Evolutionary conservation across 768 basidiomycete species (phyloP).

Genomic region (Tephrocybe sp.): DNA sequence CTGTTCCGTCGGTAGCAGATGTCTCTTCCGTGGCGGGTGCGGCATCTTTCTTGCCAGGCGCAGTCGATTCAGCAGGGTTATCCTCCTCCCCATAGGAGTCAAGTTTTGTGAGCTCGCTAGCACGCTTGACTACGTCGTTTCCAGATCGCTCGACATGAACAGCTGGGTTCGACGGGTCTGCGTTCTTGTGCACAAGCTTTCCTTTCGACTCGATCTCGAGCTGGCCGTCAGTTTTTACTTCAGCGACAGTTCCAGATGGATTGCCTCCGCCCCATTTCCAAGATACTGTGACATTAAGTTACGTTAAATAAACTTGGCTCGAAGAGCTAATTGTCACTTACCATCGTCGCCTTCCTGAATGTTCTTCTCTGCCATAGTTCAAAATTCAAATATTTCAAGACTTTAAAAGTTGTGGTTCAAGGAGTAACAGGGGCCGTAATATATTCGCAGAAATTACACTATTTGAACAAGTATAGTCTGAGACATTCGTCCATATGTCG

Average conservation of each 20-base stretch:
- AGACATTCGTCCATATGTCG: constrained; percentile 9
- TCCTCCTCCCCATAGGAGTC: constrained; percentile 1
- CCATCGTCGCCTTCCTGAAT: constrained; percentile 29
- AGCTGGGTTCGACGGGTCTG: constrained; percentile 25
- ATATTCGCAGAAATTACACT: background rate
- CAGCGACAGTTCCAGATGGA: constrained; percentile 25
- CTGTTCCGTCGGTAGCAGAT: background rate
- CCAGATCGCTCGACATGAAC: constrained; percentile 25
- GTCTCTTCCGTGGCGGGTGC: background rate
- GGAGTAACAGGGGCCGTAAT: background rate
- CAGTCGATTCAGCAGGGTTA: background rate
- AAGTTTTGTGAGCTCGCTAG: constrained; percentile 26
- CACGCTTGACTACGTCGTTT: constrained; percentile 29
- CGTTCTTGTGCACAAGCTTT: constrained; percentile 27
- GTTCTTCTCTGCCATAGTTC: constrained; percentile 22
- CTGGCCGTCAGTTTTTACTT: constrained; percentile 21
- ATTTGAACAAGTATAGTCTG: background rate
- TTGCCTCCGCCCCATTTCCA: constrained; percentile 27
- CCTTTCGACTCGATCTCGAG: constrained; percentile 28
- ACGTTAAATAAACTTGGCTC: background rate
- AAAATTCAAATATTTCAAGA: background rate
- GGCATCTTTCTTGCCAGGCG: background rate
- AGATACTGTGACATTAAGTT: constrained; percentile 14
- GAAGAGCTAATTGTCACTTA: constrained; percentile 3
- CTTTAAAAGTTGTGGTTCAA: background rate